phyloP scores from a whole-genome alignment of 768 basidiomycete species.

The Guyanaporus albipodus region DNA sequence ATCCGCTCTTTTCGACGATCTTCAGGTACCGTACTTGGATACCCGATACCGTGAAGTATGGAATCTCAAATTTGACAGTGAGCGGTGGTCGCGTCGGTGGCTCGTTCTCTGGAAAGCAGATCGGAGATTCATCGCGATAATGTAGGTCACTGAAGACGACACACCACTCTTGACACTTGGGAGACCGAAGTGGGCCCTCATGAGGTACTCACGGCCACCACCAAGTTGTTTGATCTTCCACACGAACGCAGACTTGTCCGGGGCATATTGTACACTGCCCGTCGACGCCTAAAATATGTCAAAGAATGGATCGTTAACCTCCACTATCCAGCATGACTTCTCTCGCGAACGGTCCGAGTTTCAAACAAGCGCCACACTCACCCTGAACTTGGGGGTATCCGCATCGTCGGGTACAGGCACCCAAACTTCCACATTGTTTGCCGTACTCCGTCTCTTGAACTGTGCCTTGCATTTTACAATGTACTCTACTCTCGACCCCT shows the following conservation, averaged over 20 bases:
- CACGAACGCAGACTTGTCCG: slow-evolving; percentile 96
- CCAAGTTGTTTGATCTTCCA: slow-evolving; percentile 99
- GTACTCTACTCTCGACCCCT: slow-evolving; percentile 90
- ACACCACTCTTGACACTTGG: slow-evolving; percentile 88
- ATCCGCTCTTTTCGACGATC: slow-evolving; percentile 98
- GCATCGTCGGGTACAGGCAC: slow-evolving; percentile 99
- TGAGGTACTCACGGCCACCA: slow-evolving; percentile 93
- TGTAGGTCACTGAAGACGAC: slow-evolving; percentile 28
- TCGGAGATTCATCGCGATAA: background rate
- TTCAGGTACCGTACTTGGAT: slow-evolving; percentile 98
- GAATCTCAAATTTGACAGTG: slow-evolving; percentile 96
- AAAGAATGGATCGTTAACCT: background rate
- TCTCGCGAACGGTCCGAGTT: too few species aligned
- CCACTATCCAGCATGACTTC: background rate
- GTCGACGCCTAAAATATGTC: slow-evolving; percentile 68
- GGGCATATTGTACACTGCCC: slow-evolving; percentile 93
- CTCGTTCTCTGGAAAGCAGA: slow-evolving; percentile 59
- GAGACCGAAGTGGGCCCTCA: slow-evolving; percentile 97
- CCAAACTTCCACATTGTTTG: slow-evolving; percentile 98
- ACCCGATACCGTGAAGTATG: slow-evolving; percentile 96
- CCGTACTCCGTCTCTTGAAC: slow-evolving; percentile 94
- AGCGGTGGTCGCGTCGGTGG: slow-evolving; percentile 80
- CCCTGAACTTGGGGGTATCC: slow-evolving; percentile 95
- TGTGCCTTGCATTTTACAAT: slow-evolving; percentile 96
- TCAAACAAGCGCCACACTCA: slow-evolving; percentile 28